phyloP scores from a whole-genome alignment of 306 rosid species.

The Cicer arietinum region DNA sequence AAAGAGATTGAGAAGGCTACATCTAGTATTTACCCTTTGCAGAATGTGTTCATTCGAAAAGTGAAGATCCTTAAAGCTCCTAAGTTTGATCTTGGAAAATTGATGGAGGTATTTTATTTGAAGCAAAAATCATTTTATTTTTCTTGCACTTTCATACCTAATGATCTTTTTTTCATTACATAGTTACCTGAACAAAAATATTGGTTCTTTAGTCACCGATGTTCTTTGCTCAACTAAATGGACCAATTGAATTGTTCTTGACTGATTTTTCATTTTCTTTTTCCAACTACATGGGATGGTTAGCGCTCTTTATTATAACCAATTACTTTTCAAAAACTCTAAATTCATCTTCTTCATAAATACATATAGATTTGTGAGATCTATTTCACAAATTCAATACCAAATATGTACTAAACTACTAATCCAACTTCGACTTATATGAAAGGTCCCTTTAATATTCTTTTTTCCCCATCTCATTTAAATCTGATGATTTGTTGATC shows the following conservation, averaged over 20 bases:
- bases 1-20: conserved; percentile 92
- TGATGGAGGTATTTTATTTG: conserved; percentile 77
- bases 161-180: not conserved
- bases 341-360: not conserved
- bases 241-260: too few species aligned
- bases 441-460: not conserved
- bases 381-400: not conserved
- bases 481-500: not conserved
- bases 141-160: not conserved
- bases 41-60: conserved; percentile 84
- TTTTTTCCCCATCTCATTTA: not conserved
- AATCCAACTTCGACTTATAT: not conserved
- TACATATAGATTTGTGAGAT: not conserved
- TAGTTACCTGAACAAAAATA: not conserved
- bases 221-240: not conserved
- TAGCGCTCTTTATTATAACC: not conserved
- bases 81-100: conserved; percentile 88
- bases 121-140: too few species aligned
- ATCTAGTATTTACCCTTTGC: conserved; percentile 74
- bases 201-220: not conserved
- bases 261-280: too few species aligned
- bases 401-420: not conserved
- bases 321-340: not conserved
- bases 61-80: conserved; percentile 97
- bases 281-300: not conserved